Evolutionary conservation across 2,329 filamentous ascomycete genomes (phyloP).

Genomic region (Nigrograna mackinnonii): DNA sequence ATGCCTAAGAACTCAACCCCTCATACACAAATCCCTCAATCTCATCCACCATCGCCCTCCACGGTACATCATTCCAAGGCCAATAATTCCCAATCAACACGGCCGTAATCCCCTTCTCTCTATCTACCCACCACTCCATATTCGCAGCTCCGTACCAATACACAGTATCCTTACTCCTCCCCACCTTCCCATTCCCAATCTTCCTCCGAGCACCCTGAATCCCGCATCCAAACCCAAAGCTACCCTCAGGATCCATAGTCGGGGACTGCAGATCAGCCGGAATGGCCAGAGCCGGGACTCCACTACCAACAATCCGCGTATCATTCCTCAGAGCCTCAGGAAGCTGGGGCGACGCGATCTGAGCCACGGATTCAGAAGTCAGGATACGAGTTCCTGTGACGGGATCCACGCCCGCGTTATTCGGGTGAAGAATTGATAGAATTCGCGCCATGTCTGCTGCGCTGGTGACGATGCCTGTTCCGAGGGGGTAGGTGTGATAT

Average conservation of each 20-base stretch:
- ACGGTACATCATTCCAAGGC: conserved; percentile 23
- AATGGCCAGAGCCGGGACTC: conserved; percentile 48
- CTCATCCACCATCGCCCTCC: conserved; percentile 23
- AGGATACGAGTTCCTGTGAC: conserved; percentile 15
- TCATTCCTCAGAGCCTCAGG: conserved; percentile 15
- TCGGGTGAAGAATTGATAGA: conserved; percentile 16
- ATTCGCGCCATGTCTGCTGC: conserved; percentile 18
- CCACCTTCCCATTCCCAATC: conserved; percentile 16
- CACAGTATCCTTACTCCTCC: conserved; percentile 20
- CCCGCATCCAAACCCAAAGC: conserved; percentile 47
- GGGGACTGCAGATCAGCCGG: conserved; percentile 48
- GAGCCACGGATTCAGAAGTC: conserved; percentile 6
- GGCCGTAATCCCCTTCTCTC: conserved; percentile 19
- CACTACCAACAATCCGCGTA: conserved; percentile 31
- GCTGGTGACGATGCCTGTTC: conserved; percentile 19
- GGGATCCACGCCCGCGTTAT: conserved; percentile 21
- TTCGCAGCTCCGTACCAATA: conserved; percentile 32
- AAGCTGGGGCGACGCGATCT: conserved; percentile 18
- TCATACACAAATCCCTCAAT: conserved; percentile 23
- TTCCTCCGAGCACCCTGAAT: conserved; percentile 51
- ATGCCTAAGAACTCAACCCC: no score
- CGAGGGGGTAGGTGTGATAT: conserved; percentile 19
- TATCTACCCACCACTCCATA: conserved; percentile 25
- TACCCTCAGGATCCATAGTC: conserved; percentile 49
- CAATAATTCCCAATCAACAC: conserved; percentile 21